Base-by-base conservation (phyloP, 2,329 filamentous ascomycete genomes). In the Ophiocordyceps camponoti-floridani region DNA sequence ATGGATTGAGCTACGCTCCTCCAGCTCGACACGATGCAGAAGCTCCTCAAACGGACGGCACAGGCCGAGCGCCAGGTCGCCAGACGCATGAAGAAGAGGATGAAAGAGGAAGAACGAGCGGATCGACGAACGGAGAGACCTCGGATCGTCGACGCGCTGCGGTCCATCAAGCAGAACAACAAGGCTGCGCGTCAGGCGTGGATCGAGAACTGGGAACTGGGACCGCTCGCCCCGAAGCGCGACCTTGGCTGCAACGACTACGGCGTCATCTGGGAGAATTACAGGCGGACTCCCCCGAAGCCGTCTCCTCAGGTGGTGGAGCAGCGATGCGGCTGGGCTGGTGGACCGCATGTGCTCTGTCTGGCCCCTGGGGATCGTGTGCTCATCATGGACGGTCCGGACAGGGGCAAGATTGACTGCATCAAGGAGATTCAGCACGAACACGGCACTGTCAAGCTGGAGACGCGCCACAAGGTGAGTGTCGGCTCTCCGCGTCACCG, bases 371-470 rank as follows among this genome's bases (percentile, higher is more conserved):
- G 79, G 7, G 91, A 96, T 62, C 75, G 91, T 47, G 87, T 95
- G 30, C 84, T 89, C 44, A 65, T 96, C 47, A 64, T 86, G 45
- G 76, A 81, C 48, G 88, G 89, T 9, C 73, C 72, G 33, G 83
- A 91, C 55, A 82, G 79, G 65, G 87, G 87, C 54, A 84, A 81
- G 65, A 91, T 98, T 62, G 84, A 84, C 43, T 65, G 66, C n/a
- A 75, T 96, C 41, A 61, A 59, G 47, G 59, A 66, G 1, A 66
- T 93, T 41, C 64, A 76, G 50, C 49, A 56, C 4, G 61, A 70
- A 11, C 65, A 62, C 41, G 79, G 76, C 48, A 70, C 72, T 49
- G 66, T 85, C 41, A 68, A 63, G n/a, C 63, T 88, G 40, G 68
- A 76, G 49, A 74, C 70, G 23, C 53, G 79, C 48, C 78, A 82